Conservation (phyloP, 371 early-diverging fungal genomes). For the Lichtheimia ramosa region DNA sequence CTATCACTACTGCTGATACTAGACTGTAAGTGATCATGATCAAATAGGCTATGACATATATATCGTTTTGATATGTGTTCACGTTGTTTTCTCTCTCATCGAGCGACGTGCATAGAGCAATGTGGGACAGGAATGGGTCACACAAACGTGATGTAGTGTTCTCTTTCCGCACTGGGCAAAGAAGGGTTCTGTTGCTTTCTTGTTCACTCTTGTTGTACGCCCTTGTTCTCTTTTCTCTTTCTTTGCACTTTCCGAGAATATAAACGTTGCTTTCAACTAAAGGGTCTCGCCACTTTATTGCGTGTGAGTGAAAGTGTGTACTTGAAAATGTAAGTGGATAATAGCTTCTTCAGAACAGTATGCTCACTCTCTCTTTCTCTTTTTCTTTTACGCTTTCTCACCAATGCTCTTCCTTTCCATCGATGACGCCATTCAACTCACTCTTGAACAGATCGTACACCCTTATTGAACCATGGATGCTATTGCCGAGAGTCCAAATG, state of each 20-base stretch:
- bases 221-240: not conserved
- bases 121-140: too few relatives aligned
- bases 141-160: too few relatives aligned
- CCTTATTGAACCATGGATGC: slow-evolving; percentile 1
- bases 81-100: too few relatives aligned
- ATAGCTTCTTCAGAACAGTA: not conserved
- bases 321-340: not conserved
- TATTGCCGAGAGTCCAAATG: slow-evolving; percentile 3
- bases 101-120: too few relatives aligned
- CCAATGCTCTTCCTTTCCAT: not conserved
- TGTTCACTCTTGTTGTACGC: not conserved
- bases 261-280: not conserved
- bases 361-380: not conserved
- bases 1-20: too few relatives aligned
- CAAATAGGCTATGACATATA: too few relatives aligned
- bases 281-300: not conserved
- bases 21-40: too few relatives aligned
- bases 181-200: not conserved
- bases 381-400: not conserved
- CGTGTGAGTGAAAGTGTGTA: not conserved
- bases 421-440: not conserved
- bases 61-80: too few relatives aligned
- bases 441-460: not conserved
- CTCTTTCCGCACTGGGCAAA: too few relatives aligned
- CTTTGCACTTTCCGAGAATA: not conserved